phyloP scores from a whole-genome alignment of 2,329 filamentous ascomycete species.

The Botryotinia narcissicola region DNA sequence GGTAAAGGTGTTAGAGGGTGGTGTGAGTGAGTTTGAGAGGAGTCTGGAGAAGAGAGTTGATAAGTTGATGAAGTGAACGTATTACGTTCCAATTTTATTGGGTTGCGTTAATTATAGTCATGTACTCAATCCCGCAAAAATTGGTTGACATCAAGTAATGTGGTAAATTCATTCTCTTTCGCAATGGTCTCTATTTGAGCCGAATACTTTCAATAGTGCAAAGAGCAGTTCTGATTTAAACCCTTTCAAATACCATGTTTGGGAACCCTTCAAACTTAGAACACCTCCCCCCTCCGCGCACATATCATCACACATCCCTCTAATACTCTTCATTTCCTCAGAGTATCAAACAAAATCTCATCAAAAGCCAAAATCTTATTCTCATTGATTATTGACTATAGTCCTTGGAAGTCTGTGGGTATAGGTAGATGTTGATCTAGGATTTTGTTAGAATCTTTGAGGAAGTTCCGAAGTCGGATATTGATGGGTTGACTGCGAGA shows the following conservation, averaged over 20 bases:
- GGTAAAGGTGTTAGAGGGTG: constrained; percentile 54
- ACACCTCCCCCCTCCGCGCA: no score
- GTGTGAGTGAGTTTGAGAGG: constrained; percentile 65
- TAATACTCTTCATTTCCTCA: not conserved
- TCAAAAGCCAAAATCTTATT: accelerated
- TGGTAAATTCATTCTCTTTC: not conserved
- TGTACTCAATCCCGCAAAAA: not conserved
- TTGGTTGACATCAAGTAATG: not conserved
- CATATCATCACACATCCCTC: not conserved
- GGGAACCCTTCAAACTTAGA: not conserved
- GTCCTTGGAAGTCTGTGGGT: no score
- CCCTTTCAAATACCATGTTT: not conserved
- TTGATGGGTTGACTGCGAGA: not conserved
- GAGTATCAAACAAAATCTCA: not conserved
- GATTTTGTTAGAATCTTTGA: no score
- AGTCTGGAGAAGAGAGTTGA: constrained; percentile 58
- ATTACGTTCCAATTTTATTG: not conserved
- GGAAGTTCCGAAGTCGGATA: no score
- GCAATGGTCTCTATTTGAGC: no score
- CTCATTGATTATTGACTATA: no score
- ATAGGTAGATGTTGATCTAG: no score
- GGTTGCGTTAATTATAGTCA: no score
- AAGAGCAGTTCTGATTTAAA: not conserved
- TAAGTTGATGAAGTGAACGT: constrained; percentile 40
- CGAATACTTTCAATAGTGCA: accelerated